Evolutionary conservation across 495 filamentous ascomycete species (phyloP).

Genomic region (Tuber microsphaerosporum): DNA sequence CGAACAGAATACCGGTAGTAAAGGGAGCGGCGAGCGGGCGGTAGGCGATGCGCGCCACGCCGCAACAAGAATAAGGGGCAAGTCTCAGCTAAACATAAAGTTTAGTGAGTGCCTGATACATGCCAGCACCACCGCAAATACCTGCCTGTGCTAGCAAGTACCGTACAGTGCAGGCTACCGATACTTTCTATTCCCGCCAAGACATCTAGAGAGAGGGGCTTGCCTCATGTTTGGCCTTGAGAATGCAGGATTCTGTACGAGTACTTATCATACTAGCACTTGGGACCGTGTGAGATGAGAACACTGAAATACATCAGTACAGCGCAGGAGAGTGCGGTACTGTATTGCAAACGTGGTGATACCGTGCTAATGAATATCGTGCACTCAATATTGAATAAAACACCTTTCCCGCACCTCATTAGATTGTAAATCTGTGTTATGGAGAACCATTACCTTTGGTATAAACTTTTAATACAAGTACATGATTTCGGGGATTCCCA

Average conservation of each 20-base stretch:
- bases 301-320: not conserved
- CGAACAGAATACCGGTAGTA: not conserved
- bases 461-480: not conserved
- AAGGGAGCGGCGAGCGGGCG: not conserved
- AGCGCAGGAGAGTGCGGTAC: not conserved
- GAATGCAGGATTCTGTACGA: not conserved
- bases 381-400: not conserved
- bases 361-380: not conserved
- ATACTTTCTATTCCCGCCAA: not conserved
- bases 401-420: not conserved
- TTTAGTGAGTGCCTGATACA: not conserved
- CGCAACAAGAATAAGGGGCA: not conserved
- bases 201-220: not conserved
- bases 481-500: not conserved
- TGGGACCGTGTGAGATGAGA: not conserved
- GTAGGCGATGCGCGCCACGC: not conserved
- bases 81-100: not conserved
- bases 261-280: not conserved
- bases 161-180: not conserved
- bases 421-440: not conserved
- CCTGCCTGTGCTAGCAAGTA: too few relatives aligned
- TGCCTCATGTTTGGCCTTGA: not conserved
- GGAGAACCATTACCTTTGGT: not conserved
- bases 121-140: not conserved
- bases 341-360: not conserved